Conservation (phyloP, 1,139 yeast species). For the Debaryomyces udenii region DNA sequence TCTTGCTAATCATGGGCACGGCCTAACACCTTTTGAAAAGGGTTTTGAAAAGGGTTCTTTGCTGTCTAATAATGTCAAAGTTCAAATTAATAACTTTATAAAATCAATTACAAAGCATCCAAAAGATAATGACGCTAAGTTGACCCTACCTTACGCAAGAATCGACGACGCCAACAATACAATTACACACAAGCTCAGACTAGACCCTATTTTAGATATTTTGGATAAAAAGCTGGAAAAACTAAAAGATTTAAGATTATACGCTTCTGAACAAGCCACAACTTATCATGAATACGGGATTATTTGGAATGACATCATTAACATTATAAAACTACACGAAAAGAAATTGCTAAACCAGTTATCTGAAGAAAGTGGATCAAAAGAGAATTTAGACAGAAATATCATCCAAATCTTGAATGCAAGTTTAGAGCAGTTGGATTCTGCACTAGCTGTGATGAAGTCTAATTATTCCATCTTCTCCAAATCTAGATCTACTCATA, state of each 20-base stretch:
- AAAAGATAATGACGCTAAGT: background rate
- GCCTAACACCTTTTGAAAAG: constrained; percentile 35
- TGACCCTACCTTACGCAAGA: background rate
- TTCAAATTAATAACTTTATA: constrained; percentile 18
- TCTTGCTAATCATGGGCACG: constrained; percentile 26
- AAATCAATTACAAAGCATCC: constrained; percentile 2
- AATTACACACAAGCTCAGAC: constrained; percentile 34
- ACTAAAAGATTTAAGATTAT: constrained; percentile 26
- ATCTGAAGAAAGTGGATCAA: background rate
- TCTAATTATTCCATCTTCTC: background rate
- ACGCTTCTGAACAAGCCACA: constrained; percentile 32
- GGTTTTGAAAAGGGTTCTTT: constrained; percentile 41
- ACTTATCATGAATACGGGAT: constrained; percentile 32
- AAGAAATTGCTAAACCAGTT: constrained; percentile 4
- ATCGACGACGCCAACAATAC: constrained; percentile 43
- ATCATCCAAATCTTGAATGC: background rate
- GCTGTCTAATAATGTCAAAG: constrained; percentile 31
- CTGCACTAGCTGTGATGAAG: background rate
- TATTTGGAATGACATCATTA: constrained; percentile 41
- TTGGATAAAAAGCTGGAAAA: constrained; percentile 35
- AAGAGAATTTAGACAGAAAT: background rate
- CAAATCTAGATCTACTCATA: background rate
- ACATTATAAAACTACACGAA: constrained; percentile 4
- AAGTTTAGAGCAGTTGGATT: background rate
- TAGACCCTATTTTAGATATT: constrained; percentile 36